Evolutionary conservation across 2,329 filamentous ascomycete genomes (phyloP).

Genomic region (Fusarium multiceps): DNA sequence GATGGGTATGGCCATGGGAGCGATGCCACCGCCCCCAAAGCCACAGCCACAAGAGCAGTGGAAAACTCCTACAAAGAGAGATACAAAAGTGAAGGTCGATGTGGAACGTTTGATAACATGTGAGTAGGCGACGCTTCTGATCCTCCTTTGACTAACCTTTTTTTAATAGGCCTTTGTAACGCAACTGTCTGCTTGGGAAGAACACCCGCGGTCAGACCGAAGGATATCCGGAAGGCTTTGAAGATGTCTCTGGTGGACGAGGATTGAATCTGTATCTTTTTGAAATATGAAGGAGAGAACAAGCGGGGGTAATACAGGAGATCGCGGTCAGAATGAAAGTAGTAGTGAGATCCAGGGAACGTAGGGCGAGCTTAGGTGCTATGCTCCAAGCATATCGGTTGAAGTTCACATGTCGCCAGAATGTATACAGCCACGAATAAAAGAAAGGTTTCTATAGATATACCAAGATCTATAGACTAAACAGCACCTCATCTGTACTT

Average conservation of each 20-base stretch:
- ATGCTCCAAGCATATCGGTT: too few relatives aligned
- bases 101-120: constrained; percentile 3
- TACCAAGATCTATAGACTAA: background rate
- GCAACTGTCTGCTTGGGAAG: constrained; percentile 8
- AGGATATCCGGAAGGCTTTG: constrained; percentile 2
- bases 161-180: background rate
- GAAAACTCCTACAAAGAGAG: background rate
- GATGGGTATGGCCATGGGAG: constrained; percentile 8
- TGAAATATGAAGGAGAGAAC: too few relatives aligned
- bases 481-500: too few relatives aligned
- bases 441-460: background rate
- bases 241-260: background rate
- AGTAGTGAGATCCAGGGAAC: too few relatives aligned
- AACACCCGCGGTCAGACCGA: constrained; percentile 3
- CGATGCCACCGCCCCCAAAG: background rate
- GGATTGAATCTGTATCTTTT: too few relatives aligned
- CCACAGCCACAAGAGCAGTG: background rate
- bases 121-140: background rate
- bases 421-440: background rate
- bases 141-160: rapidly evolving
- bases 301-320: too few relatives aligned
- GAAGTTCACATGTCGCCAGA: background rate
- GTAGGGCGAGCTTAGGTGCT: background rate
- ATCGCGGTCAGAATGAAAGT: too few relatives aligned
- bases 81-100: constrained; percentile 3